Percentiles rank a stretch among this genome's conserved stretches.
phyloP scores from a whole-genome alignment of 2,329 filamentous ascomycete species.

The Penicillium sp. region DNA sequence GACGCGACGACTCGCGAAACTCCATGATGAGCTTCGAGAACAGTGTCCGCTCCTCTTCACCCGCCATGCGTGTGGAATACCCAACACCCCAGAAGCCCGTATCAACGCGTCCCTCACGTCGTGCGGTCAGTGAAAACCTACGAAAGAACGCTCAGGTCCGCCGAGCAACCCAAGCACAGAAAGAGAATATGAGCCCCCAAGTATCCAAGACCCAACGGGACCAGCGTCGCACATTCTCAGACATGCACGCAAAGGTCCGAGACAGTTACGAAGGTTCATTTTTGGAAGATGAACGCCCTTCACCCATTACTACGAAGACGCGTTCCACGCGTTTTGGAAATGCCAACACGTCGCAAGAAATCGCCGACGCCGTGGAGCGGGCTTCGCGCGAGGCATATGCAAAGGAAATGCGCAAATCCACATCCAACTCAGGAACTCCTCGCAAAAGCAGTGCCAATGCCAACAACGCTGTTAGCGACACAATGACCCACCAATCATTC shows the following conservation, averaged over 20 bases:
- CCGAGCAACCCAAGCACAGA: slow-evolving; percentile 43
- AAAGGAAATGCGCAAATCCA: slow-evolving; percentile 32
- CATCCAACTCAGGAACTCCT: slow-evolving; percentile 20
- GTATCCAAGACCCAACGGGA: slow-evolving; percentile 39
- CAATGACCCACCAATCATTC: slow-evolving; percentile 60
- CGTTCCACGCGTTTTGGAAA: slow-evolving; percentile 60
- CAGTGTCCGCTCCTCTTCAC: slow-evolving; percentile 44
- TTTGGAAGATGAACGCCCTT: slow-evolving; percentile 53
- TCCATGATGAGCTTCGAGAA: slow-evolving; percentile 53
- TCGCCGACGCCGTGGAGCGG: slow-evolving; percentile 41
- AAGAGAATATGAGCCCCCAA: slow-evolving; percentile 43
- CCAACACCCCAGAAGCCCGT: slow-evolving; percentile 40
- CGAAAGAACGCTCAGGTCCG: slow-evolving; percentile 45
- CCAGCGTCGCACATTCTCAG: slow-evolving; percentile 54
- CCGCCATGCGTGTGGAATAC: slow-evolving; percentile 42
- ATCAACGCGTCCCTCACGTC: slow-evolving; percentile 32
- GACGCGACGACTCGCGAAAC: slow-evolving; percentile 53
- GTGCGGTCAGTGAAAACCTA: slow-evolving; percentile 38
- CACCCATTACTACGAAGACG: slow-evolving; percentile 44
- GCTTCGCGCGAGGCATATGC: slow-evolving; percentile 40
- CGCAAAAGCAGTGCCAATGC: slow-evolving; percentile 26
- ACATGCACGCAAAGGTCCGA: slow-evolving; percentile 57
- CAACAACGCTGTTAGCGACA: slow-evolving; percentile 44
- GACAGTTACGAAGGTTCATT: slow-evolving; percentile 56
- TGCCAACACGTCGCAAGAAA: slow-evolving; percentile 44